Percentiles rank a stretch among this genome's conserved stretches.
phyloP scores from a whole-genome alignment of 106 monocot species.

The Dactylorhiza incarnata region DNA sequence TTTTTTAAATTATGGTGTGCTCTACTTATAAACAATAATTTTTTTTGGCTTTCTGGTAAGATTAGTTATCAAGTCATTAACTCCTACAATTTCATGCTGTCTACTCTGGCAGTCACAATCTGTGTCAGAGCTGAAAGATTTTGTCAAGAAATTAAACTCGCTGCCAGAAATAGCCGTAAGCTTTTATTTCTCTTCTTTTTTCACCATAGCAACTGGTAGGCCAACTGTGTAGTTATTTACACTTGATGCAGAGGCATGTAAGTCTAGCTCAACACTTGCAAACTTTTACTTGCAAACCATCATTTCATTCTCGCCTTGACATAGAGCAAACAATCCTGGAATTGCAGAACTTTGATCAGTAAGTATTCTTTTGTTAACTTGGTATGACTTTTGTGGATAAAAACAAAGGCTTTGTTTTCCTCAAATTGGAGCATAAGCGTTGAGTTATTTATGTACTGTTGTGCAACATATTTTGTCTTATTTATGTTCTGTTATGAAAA shows the following conservation, averaged over 20 bases:
- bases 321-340: conserved; percentile 97
- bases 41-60: background rate
- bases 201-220: background rate
- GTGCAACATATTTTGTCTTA: background rate
- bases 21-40: background rate
- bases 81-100: background rate
- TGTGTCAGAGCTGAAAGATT: conserved; percentile 95
- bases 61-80: background rate
- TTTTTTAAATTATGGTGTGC: background rate
- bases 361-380: conserved; percentile 24
- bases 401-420: background rate
- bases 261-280: conserved; percentile 95
- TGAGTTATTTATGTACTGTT: background rate
- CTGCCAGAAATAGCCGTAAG: conserved; percentile 96
- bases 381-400: background rate
- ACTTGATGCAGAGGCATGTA: conserved; percentile 75
- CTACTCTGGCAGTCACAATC: conserved; percentile 62
- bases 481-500: conserved; percentile 2
- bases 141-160: conserved; percentile 92
- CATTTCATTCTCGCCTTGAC: conserved; percentile 90
- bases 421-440: background rate
- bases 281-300: conserved; percentile 92
- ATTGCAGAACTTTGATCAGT: conserved; percentile 79
- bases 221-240: conserved; percentile 3
- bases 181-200: background rate